Base-by-base conservation (phyloP, 2,329 filamentous ascomycete species). In the Trichophyton benhamiae region DNA sequence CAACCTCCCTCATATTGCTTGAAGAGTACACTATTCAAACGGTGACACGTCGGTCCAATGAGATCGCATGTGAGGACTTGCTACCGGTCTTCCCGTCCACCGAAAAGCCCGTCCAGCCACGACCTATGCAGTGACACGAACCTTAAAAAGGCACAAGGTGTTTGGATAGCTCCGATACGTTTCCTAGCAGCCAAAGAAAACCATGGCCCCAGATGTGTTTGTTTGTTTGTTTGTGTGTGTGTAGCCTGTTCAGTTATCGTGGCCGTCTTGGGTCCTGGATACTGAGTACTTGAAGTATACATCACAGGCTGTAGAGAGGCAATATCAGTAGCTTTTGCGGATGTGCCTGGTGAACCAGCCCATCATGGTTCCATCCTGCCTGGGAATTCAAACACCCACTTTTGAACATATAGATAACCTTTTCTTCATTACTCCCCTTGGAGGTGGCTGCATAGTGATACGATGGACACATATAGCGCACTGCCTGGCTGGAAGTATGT, bases 31-130 rank as follows among this genome's bases (percentile, higher is more conserved):
- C 52, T 33, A 55, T 55, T 55, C 52, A 20, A 58, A 44, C 55
- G 55, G 33, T 58, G 55, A 58, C 55, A 58, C 55, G 55, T 58
- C 41, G 25, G 27, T 58, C 55, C 55, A 58, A 58, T 58, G 20
- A 58, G 20, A 44, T 44, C 41, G 55, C 55, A 36, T 42, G 55
- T 20, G 38, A 25, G 55, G 41, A 42, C 55, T 17, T 44, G n/a
- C 41, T 30, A 44, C 55, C 36, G 8, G 55, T 25, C 17, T 7
- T 42, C n/a, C 55, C 55, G 55, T 22, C 55, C 46, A 27, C 13
- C n/a, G 4, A 36, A 44, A 58, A 42, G 41, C 15, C 36, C 55
- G 15, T 58, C 41, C 25, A 58, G 55, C 55, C 55, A 58, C 55
- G 55, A 58, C 42, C 36, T 17, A n/a, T 58, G 36, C 55, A 42